Evolutionary conservation across 257 asterid genomes (phyloP).

Genomic region (Solanum dulcamara): DNA sequence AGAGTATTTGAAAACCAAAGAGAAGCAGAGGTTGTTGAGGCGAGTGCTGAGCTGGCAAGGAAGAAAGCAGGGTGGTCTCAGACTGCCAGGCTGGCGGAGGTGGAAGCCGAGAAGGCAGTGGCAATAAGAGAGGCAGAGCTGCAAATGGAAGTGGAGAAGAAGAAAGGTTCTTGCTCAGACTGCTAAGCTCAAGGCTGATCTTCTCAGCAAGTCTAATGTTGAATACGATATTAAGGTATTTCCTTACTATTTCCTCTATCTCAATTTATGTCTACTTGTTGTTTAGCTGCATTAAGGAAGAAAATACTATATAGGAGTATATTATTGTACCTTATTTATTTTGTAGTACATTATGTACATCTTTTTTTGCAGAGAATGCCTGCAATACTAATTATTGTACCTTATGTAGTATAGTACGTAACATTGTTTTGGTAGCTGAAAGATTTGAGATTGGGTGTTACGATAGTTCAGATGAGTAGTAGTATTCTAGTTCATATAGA

Average conservation of each 20-base stretch:
- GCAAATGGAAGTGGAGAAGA: slow-evolving; percentile 4
- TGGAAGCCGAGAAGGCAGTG: slow-evolving; percentile 47
- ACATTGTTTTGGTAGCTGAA: not conserved
- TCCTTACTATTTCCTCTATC: not conserved
- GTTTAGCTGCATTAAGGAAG: not conserved
- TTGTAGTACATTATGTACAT: too few relatives aligned
- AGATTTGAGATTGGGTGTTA: too few relatives aligned
- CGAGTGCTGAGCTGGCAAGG: slow-evolving; percentile 35
- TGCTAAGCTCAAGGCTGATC: slow-evolving; percentile 5
- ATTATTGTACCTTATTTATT: too few relatives aligned
- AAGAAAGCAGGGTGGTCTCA: slow-evolving; percentile 58
- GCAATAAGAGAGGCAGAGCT: slow-evolving; percentile 45
- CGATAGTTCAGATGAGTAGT: too few relatives aligned
- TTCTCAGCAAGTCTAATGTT: slow-evolving; percentile 4
- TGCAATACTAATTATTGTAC: not conserved
- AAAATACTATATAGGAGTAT: too few relatives aligned
- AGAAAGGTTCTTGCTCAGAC: not conserved
- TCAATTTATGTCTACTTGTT: too few relatives aligned
- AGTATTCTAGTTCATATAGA: too few relatives aligned
- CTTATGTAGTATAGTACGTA: too few relatives aligned
- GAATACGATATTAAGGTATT: slow-evolving; percentile 5
- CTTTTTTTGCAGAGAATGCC: too few relatives aligned
- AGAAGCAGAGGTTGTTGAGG: slow-evolving; percentile 53
- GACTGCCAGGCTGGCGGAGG: slow-evolving; percentile 45
- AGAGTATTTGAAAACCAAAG: slow-evolving; percentile 36